A percentile compares a stretch with the other conserved stretches of the same genome.
These are phyloP conservation scores for Plasmodium sp. DNA, from an alignment of 169 alveolate genomes.

Conservation along the genomic window DNA sequence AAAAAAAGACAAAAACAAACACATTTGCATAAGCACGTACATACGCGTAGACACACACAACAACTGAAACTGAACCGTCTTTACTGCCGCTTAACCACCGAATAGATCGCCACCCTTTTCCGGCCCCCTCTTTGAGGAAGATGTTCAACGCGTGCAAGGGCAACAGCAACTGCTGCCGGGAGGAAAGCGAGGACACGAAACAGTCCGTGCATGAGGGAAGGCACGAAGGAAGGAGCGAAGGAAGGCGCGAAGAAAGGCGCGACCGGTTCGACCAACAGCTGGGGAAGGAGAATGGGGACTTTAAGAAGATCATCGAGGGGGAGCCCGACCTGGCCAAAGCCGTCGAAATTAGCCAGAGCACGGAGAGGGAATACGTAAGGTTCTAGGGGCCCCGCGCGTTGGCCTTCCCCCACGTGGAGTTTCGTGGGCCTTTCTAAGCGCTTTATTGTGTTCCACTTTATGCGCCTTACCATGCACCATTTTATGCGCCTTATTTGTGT, in stretches of 20 bases:
- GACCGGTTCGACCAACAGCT: conserved; percentile 55
- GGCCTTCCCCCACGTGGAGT: background rate
- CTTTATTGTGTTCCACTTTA: no score
- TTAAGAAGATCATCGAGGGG: conserved; percentile 55
- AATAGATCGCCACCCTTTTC: background rate
- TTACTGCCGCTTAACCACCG: background rate
- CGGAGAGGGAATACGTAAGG: conserved; percentile 83
- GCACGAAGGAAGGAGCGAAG: background rate
- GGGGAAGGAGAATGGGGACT: background rate
- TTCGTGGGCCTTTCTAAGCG: background rate
- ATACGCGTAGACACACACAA: background rate
- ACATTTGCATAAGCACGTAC: background rate
- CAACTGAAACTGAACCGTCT: background rate
- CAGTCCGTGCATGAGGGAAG: background rate
- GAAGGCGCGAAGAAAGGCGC: conserved; percentile 17
- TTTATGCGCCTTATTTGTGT: background rate
- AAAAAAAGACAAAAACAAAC: background rate
- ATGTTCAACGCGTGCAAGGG: conserved; percentile 54
- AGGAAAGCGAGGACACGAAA: conserved; percentile 7
- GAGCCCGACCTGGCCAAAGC: conserved; percentile 78
- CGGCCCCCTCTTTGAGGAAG: background rate
- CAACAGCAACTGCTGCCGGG: conserved; percentile 32
- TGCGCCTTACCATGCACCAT: background rate
- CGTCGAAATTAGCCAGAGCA: conserved; percentile 77
- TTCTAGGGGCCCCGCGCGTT: background rate